Evolutionary conservation across 352 stramenopile species (phyloP).

Genomic region (Phytophthora podocarpi): DNA sequence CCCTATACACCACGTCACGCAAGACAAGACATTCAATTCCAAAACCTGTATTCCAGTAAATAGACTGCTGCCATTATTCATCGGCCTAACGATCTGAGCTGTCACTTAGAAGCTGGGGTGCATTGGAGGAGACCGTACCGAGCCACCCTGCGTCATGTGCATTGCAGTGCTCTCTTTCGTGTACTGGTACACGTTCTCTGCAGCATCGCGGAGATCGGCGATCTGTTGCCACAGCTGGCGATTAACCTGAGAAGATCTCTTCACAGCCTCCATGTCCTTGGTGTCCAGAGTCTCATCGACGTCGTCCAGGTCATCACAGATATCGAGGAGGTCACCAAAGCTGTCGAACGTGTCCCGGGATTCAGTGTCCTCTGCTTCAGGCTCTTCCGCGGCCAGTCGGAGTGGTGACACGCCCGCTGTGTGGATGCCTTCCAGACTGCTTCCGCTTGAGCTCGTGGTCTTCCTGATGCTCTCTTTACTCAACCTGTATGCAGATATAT

Average conservation of each 20-base stretch:
- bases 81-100: conserved; percentile 4
- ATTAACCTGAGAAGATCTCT: conserved; percentile 32
- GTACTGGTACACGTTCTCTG: conserved; percentile 59
- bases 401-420: conserved; percentile 10
- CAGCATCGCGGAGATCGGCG: conserved; percentile 44
- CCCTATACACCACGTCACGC: not conserved
- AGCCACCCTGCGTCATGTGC: conserved; percentile 36
- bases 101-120: conserved; percentile 13
- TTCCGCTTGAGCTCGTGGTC: conserved; percentile 40
- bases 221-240: conserved; percentile 54
- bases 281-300: conserved; percentile 50
- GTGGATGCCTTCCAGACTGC: conserved; percentile 28
- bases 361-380: conserved; percentile 31
- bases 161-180: conserved; percentile 47
- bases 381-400: conserved; percentile 4
- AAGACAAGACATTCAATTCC: conserved; percentile 10
- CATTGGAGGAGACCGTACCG: conserved; percentile 2
- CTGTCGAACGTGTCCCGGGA: conserved; percentile 39
- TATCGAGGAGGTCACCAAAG: conserved; percentile 37
- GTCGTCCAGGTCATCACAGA: conserved; percentile 38
- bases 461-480: conserved; percentile 42
- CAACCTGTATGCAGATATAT: conserved; percentile 14
- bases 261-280: conserved; percentile 46
- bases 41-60: conserved; percentile 38
- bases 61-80: conserved; percentile 22